These are phyloP conservation scores for Colletotrichum lupini DNA, from an alignment of 2,329 filamentous ascomycete species.

Conservation along the genomic window DNA sequence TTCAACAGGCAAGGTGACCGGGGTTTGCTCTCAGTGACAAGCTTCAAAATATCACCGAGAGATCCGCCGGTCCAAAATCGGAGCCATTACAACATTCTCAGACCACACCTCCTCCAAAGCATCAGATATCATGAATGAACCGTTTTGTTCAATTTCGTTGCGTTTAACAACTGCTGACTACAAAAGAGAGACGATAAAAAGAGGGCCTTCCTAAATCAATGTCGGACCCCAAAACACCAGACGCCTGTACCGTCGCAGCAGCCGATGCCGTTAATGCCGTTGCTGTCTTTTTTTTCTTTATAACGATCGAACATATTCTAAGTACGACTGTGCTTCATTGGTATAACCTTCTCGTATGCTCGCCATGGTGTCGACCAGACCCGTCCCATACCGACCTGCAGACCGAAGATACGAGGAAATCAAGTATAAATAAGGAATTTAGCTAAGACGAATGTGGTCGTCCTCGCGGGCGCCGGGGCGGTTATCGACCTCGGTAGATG, in stretches of 20 bases:
- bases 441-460: slow-evolving; percentile 50
- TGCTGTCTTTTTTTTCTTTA: background rate
- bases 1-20: background rate
- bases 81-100: background rate
- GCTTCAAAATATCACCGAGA: slow-evolving; percentile 16
- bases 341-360: background rate
- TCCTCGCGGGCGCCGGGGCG: slow-evolving; percentile 40
- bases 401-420: background rate
- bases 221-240: background rate
- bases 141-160: background rate
- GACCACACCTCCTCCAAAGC: background rate
- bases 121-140: background rate
- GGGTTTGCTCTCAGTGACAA: background rate
- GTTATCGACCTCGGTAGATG: slow-evolving; percentile 74
- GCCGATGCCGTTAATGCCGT: background rate
- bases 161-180: slow-evolving; percentile 8
- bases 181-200: slow-evolving; percentile 4
- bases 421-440: background rate
- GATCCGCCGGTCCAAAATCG: slow-evolving; percentile 1
- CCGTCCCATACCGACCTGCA: slow-evolving; percentile 1
- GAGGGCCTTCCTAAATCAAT: background rate
- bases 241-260: slow-evolving; percentile 25
- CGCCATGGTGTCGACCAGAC: slow-evolving; percentile 3
- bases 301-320: background rate
- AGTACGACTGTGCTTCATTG: background rate